Evolutionary conservation across 23 red algal genomes (phyloP), one percentile per base, ranked within the genome.

Genomic region (Gracilaria caudata): DNA sequence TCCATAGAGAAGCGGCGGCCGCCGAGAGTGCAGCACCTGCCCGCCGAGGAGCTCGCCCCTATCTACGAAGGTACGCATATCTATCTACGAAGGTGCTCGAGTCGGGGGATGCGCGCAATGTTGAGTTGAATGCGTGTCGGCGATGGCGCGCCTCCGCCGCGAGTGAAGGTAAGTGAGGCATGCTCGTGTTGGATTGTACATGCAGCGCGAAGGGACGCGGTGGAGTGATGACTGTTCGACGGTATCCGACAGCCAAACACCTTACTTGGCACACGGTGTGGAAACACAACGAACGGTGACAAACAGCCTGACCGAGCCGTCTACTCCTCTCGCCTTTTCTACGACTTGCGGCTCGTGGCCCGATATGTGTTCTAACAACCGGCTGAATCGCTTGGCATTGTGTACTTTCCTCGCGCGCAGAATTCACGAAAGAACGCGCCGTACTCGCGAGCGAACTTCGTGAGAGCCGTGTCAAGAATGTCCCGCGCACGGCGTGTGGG

Each of bases 141-240:
- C 29, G 14, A 26, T 36, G 29, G 30, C 8, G 32, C 7, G 49
- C 13, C 49, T 36, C 61, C 12, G 30, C 29, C 2, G 12, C 61
- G 30, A 5, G 30, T 21, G 30, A 14, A 66, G 61, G 61, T 66
- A 66, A 35, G 61, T 30, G 29, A 24, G 36, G 6, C 61, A 30
- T 17, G 25, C 0, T n/a, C 30, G 14, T 30, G 25, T 14, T 2
- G 30, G 6, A 53, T 9, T 4, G 6, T 4, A 4, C 43, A 11
- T 11, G 43, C 43, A 11, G 43, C 43, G 43, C 43, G 6, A 11
- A 4, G 43, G 6, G 24, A 5, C 58, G 58, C 61, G 9, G 61
- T 66, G 61, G 43, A 38, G 37, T 43, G 70, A 75, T 75, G 70
- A 75, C 70, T 75, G 70, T 75, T 75, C 70, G 70, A 75, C 70